A percentile compares a stretch with the other conserved stretches of the same genome.
Conservation (phyloP, 192 early-diverging fungal species). For the Kappamyces sp. region DNA sequence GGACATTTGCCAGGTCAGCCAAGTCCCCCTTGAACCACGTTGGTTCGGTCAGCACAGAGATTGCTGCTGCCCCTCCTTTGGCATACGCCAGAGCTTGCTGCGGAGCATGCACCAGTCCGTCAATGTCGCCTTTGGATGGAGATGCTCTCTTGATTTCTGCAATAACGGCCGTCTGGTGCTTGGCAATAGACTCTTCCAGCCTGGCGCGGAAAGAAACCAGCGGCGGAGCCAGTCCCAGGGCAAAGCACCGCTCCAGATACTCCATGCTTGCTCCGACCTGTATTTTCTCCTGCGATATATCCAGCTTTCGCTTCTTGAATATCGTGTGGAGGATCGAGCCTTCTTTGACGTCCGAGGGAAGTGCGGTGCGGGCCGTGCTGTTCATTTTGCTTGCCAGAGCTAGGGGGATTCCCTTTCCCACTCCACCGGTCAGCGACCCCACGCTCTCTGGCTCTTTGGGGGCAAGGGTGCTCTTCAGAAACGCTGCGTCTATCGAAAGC, state of each 20-base stretch:
- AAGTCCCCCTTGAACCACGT: conserved; percentile 97
- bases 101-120: conserved; percentile 74
- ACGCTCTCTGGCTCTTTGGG: conserved; percentile 9
- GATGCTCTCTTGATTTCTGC: conserved; percentile 99
- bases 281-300: conserved; percentile 65
- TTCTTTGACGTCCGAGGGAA: conserved; percentile 26
- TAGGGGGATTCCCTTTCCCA: conserved; percentile 32
- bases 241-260: conserved; percentile 64
- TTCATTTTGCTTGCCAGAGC: conserved; percentile 46
- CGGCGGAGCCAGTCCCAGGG: conserved; percentile 66
- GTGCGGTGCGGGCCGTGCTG: conserved; percentile 26
- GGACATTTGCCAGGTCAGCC: conserved; percentile 86
- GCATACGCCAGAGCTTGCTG: conserved; percentile 84
- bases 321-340: conserved; percentile 74
- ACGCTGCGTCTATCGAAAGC: not conserved
- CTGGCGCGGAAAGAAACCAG: conserved; percentile 74
- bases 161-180: conserved; percentile 66
- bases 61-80: conserved; percentile 80
- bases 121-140: conserved; percentile 89
- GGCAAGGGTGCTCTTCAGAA: conserved; percentile 1
- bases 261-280: conserved; percentile 66
- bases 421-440: not conserved
- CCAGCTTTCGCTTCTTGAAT: conserved; percentile 68
- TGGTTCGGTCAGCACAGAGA: conserved; percentile 97
- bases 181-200: conserved; percentile 41